Percentiles rank a stretch among this genome's conserved stretches.
Conservation (phyloP, 148 eudicot genomes). For the Euryodendron excelsum region DNA sequence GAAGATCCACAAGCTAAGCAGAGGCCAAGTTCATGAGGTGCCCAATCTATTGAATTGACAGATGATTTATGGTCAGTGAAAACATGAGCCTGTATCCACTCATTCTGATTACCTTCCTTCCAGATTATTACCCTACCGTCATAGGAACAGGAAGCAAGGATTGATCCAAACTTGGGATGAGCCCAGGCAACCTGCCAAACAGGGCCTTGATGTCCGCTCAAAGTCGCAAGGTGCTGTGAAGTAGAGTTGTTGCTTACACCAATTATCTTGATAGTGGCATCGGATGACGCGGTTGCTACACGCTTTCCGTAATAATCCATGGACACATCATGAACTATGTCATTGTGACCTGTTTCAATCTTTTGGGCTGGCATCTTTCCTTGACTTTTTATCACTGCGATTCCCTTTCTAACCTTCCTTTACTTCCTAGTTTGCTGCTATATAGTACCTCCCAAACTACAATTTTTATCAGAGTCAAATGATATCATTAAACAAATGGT, state of each 20-base stretch:
- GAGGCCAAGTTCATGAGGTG: conserved; percentile 87
- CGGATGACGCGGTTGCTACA: conserved; percentile 81
- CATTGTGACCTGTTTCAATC: conserved; percentile 80
- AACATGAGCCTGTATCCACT: conserved; percentile 77
- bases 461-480: not conserved
- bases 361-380: conserved; percentile 83
- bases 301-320: conserved; percentile 96
- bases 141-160: conserved; percentile 88
- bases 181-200: conserved; percentile 98
- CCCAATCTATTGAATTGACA: conserved; percentile 88
- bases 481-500: not conserved
- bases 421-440: not conserved
- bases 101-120: conserved; percentile 91
- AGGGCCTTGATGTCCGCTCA: conserved; percentile 84
- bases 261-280: conserved; percentile 61
- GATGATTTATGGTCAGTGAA: conserved; percentile 85
- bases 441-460: not conserved
- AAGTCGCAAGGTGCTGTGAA: conserved; percentile 71
- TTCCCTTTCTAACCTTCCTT: not conserved
- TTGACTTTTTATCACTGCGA: conserved; percentile 9
- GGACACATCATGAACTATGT: conserved; percentile 82
- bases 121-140: conserved; percentile 87
- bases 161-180: conserved; percentile 83
- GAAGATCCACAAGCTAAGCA: conserved; percentile 93
- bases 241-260: conserved; percentile 53